Percentiles rank a stretch among this genome's conserved stretches.
These are phyloP conservation scores for Apiospora aurea DNA, from an alignment of 2,329 filamentous ascomycete species.

Conservation along the genomic window DNA sequence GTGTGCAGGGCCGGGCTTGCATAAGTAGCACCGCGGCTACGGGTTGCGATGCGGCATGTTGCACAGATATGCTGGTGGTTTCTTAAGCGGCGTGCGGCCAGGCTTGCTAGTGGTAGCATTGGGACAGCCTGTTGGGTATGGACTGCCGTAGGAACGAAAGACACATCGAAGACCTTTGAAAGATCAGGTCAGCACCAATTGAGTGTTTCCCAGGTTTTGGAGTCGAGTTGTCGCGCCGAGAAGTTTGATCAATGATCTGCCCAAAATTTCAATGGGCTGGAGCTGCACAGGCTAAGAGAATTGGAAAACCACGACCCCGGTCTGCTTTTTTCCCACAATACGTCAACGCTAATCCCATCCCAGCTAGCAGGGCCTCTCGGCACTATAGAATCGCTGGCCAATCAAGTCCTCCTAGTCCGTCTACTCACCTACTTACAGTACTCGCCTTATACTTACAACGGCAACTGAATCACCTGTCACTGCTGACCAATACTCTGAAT, in stretches of 20 bases:
- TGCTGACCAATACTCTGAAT: background rate
- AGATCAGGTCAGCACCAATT: background rate
- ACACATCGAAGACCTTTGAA: constrained; percentile 1
- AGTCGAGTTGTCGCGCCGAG: background rate
- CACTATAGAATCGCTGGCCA: background rate
- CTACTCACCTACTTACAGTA: background rate
- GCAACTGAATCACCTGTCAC: background rate
- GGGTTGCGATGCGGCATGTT: constrained; percentile 35
- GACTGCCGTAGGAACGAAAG: background rate
- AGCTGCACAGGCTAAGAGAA: background rate
- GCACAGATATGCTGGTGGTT: constrained; percentile 39
- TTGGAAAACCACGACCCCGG: background rate
- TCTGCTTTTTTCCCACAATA: background rate
- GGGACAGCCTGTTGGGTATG: constrained; percentile 31
- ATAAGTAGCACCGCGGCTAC: constrained; percentile 5
- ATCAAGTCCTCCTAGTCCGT: background rate
- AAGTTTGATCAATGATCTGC: background rate
- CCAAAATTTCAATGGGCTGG: constrained; percentile 15
- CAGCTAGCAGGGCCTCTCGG: background rate
- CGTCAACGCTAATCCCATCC: constrained; percentile 6
- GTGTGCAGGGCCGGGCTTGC: constrained; percentile 14
- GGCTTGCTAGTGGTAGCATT: constrained; percentile 45
- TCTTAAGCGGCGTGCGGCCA: constrained; percentile 38
- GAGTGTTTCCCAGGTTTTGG: background rate
- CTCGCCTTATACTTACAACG: background rate